A percentile compares a stretch with the other conserved stretches of the same genome.
These are phyloP conservation scores for Crithidia brevicula DNA, from an alignment of 208 protist species.

Conservation along the genomic window DNA sequence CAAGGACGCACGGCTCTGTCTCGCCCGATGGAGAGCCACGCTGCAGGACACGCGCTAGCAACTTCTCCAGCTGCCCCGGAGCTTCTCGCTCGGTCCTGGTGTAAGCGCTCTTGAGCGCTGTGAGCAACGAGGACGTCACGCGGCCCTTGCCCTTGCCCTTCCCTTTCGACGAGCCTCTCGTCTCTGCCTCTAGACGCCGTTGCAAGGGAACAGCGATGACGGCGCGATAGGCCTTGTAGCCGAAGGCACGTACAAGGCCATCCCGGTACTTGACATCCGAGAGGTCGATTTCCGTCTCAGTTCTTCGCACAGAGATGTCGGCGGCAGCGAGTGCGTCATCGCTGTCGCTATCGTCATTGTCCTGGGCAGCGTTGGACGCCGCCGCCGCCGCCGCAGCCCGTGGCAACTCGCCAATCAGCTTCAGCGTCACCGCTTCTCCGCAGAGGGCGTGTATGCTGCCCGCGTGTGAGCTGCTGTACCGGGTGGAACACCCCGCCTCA, in stretches of 20 bases:
- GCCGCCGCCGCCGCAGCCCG: neutral
- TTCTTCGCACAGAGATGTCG: too few species aligned
- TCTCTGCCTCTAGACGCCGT: neutral
- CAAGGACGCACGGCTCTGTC: constrained; percentile 37
- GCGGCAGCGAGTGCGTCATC: too few species aligned
- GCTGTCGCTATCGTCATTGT: neutral
- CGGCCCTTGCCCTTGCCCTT: constrained; percentile 37
- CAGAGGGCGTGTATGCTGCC: constrained; percentile 16
- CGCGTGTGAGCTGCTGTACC: constrained; percentile 21
- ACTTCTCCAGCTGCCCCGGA: constrained; percentile 35
- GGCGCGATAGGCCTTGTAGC: constrained; percentile 25
- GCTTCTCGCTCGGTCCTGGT: constrained; percentile 6
- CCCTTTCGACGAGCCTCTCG: neutral
- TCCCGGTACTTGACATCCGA: constrained; percentile 6
- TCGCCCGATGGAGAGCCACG: constrained; percentile 7
- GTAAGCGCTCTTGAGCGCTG: neutral
- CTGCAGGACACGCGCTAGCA: constrained; percentile 44
- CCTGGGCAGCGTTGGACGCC: too few species aligned
- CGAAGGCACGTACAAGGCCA: constrained; percentile 32
- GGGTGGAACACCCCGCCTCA: constrained; percentile 19
- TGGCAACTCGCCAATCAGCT: constrained; percentile 8
- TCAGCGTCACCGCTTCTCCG: neutral
- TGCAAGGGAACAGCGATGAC: constrained; percentile 14
- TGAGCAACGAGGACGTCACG: constrained; percentile 7
- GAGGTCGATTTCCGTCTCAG: neutral